Evolutionary conservation across 2,329 filamentous ascomycete species (phyloP).

Genomic region (Dendryphion nanum): DNA sequence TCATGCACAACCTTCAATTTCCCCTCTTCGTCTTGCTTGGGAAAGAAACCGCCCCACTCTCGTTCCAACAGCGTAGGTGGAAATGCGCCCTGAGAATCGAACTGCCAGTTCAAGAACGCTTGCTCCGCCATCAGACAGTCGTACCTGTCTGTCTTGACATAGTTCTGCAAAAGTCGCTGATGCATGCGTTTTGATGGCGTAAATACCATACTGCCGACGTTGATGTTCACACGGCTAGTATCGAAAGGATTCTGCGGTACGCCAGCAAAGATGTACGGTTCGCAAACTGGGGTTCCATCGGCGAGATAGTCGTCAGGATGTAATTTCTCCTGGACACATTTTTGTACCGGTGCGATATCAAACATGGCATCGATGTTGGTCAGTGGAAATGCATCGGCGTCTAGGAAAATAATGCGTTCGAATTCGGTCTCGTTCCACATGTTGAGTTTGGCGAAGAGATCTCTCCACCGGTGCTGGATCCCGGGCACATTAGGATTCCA

Average conservation of each 20-base stretch:
- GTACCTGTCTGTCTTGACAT: constrained; percentile 28
- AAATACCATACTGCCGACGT: constrained; percentile 34
- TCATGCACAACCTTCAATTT: constrained; percentile 35
- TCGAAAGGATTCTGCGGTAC: constrained; percentile 18
- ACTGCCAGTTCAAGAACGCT: constrained; percentile 35
- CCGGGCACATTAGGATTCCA: constrained; percentile 25
- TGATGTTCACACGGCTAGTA: constrained; percentile 19
- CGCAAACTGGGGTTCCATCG: constrained; percentile 22
- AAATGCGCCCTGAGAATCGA: constrained; percentile 24
- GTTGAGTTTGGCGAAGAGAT: constrained; percentile 37
- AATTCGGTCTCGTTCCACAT: constrained; percentile 37
- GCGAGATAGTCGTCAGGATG: constrained; percentile 21
- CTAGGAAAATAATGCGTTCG: constrained; percentile 29
- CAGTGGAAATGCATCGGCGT: constrained; percentile 35
- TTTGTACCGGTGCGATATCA: constrained; percentile 16
- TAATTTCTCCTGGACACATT: constrained; percentile 22
- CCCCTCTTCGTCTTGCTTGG: constrained; percentile 19
- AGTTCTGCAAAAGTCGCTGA: constrained; percentile 30
- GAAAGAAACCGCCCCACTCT: constrained; percentile 29
- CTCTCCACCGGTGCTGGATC: constrained; percentile 27
- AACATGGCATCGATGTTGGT: constrained; percentile 31
- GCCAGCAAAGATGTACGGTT: constrained; percentile 29
- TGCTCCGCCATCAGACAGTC: constrained; percentile 33
- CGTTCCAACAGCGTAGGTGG: constrained; percentile 22
- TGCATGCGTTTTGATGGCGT: constrained; percentile 29